phyloP scores from a whole-genome alignment of 2,329 filamentous ascomycete species.

The Phyllosticta paracitricarpa region DNA sequence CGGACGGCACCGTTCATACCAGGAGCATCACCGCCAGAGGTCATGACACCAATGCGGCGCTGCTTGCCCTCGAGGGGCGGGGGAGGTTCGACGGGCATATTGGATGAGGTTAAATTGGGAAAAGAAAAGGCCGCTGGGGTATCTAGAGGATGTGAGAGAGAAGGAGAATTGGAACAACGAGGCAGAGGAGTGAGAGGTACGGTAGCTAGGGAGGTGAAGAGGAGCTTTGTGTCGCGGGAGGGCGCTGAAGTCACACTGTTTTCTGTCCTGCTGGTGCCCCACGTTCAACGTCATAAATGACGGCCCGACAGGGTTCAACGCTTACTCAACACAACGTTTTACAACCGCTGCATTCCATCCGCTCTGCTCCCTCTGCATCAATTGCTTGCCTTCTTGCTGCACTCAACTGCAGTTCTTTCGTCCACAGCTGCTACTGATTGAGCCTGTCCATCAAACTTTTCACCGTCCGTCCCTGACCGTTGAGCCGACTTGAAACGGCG shows the following conservation, averaged over 20 bases:
- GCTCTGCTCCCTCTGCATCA: background rate
- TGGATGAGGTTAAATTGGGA: background rate
- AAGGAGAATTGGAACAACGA: background rate
- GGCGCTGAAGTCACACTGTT: background rate
- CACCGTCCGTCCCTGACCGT: background rate
- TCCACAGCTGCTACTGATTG: background rate
- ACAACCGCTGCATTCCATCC: background rate
- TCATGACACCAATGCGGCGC: slow-evolving; percentile 78
- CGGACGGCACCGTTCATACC: slow-evolving; percentile 91
- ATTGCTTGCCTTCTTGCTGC: background rate
- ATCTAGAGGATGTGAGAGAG: background rate
- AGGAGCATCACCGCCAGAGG: slow-evolving; percentile 85
- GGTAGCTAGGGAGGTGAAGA: background rate
- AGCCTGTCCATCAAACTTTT: no score
- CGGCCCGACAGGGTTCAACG: background rate
- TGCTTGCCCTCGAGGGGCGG: slow-evolving; percentile 37
- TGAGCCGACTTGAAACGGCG: background rate
- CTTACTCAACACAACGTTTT: background rate
- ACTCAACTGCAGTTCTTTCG: background rate
- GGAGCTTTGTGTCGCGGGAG: background rate
- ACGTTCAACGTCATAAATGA: background rate
- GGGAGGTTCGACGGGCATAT: slow-evolving; percentile 19
- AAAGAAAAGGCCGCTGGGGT: background rate
- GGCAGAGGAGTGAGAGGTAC: background rate
- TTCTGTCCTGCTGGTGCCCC: background rate